phyloP scores from a whole-genome alignment of 768 basidiomycete species.

The Pulveroboletus frians region DNA sequence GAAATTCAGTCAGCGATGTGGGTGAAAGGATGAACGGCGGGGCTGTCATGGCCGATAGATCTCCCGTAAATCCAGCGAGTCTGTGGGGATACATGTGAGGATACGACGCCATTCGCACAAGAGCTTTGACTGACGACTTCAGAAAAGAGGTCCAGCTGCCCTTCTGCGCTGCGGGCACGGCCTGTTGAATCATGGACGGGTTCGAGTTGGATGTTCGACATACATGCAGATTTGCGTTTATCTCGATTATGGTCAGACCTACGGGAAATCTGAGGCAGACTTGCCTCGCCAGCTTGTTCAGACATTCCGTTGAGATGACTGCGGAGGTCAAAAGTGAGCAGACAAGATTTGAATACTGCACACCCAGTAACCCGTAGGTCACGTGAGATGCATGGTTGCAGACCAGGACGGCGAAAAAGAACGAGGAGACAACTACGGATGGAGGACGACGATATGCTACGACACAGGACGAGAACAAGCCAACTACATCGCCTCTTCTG shows the following conservation, averaged over 20 bases:
- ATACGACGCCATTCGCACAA: not conserved
- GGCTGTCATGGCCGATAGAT: constrained; percentile 78
- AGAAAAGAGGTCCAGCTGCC: constrained; percentile 87
- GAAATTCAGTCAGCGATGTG: constrained; percentile 87
- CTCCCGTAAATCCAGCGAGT: constrained; percentile 83
- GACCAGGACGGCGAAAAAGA: not conserved
- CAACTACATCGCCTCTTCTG: constrained; percentile 82
- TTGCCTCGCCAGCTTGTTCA: constrained; percentile 41
- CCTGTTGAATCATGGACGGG: constrained; percentile 34
- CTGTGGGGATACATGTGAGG: constrained; percentile 33
- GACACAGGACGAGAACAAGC: constrained; percentile 1
- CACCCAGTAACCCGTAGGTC: constrained; percentile 7
- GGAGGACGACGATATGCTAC: constrained; percentile 14
- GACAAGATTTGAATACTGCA: not conserved
- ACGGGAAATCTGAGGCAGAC: constrained; percentile 20
- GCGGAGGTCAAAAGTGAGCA: constrained; percentile 4
- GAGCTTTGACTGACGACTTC: constrained; percentile 64
- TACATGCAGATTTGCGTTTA: constrained; percentile 33
- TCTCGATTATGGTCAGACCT: constrained; percentile 21
- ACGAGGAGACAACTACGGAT: constrained; percentile 4
- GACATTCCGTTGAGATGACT: constrained; percentile 24
- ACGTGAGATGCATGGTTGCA: constrained; percentile 15
- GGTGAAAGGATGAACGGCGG: constrained; percentile 92
- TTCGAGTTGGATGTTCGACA: constrained; percentile 26
- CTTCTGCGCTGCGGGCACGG: constrained; percentile 79